Conservation (phyloP, 2,329 filamentous ascomycete genomes). For the Cladosporium colombiae region DNA sequence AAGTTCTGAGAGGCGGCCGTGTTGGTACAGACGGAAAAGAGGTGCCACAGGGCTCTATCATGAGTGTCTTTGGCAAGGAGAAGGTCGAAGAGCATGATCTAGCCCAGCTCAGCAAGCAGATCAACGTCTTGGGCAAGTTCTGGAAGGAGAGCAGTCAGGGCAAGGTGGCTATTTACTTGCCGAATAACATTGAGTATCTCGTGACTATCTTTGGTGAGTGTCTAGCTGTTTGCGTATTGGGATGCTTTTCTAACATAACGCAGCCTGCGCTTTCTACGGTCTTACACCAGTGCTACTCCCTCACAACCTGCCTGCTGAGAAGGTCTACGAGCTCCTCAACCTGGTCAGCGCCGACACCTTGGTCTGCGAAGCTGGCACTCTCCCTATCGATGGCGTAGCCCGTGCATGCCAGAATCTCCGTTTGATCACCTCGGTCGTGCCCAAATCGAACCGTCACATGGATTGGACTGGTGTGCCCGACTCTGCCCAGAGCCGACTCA, state of each 20-base stretch:
- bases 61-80: slow-evolving; percentile 77
- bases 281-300: slow-evolving; percentile 83
- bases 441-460: slow-evolving; percentile 86
- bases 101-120: slow-evolving; percentile 78
- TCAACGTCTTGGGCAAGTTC: slow-evolving; percentile 81
- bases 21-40: slow-evolving; percentile 63
- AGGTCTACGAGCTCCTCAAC: slow-evolving; percentile 70
- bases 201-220: slow-evolving; percentile 69
- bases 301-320: slow-evolving; percentile 71
- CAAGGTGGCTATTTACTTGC: slow-evolving; percentile 84
- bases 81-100: slow-evolving; percentile 69
- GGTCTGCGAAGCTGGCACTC: slow-evolving; percentile 80
- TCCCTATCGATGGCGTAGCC: slow-evolving; percentile 74
- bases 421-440: slow-evolving; percentile 88
- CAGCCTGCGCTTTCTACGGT: slow-evolving; percentile 85
- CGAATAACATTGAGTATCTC: slow-evolving; percentile 89
- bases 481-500: slow-evolving; percentile 71
- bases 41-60: slow-evolving; percentile 67
- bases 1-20: slow-evolving; percentile 48
- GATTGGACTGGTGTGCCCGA: slow-evolving; percentile 91
- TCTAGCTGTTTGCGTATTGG: neutral
- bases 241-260: slow-evolving; percentile 18
- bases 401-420: slow-evolving; percentile 70
- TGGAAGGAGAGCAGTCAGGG: slow-evolving; percentile 63
- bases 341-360: slow-evolving; percentile 76